A percentile compares a stretch with the other conserved stretches of the same genome.
Evolutionary conservation across 2,329 filamentous ascomycete genomes (phyloP).

Genomic region (Phialemonium atrogriseum): DNA sequence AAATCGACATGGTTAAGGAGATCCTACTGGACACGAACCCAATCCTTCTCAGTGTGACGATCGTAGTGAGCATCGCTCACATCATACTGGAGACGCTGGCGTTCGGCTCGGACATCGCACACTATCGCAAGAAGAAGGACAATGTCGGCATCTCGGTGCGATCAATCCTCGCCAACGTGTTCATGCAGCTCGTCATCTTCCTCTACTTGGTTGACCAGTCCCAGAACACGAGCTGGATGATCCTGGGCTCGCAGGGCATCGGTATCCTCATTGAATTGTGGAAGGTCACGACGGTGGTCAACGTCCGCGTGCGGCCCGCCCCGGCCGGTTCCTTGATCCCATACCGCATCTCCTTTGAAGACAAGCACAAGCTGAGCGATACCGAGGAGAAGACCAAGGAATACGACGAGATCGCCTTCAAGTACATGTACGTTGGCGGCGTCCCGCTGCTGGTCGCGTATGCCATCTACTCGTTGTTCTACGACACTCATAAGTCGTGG

Average conservation of each 20-base stretch:
- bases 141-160: constrained; percentile 94
- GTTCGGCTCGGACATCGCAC: constrained; percentile 94
- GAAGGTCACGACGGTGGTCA: constrained; percentile 95
- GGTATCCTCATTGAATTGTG: constrained; percentile 66
- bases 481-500: constrained; percentile 96
- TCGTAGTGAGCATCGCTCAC: constrained; percentile 77
- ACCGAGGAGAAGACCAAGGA: constrained; percentile 98
- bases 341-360: constrained; percentile 78
- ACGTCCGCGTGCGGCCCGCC: constrained; percentile 70
- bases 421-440: constrained; percentile 89
- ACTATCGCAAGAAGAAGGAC: constrained; percentile 99
- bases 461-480: constrained; percentile 81
- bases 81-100: constrained; percentile 93
- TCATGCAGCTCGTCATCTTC: constrained; percentile 96
- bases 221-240: constrained; percentile 98
- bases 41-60: constrained; percentile 78
- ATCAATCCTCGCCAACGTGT: constrained; percentile 92
- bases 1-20: constrained; percentile 96
- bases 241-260: constrained; percentile 83
- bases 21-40: constrained; percentile 91
- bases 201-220: constrained; percentile 96
- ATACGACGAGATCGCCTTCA: constrained; percentile 96
- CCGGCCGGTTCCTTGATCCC: constrained; percentile 64
- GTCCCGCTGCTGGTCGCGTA: constrained; percentile 84
- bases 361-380: constrained; percentile 92